Conservation (phyloP, 371 early-diverging fungal species). For the Capillidium heterosporum region DNA sequence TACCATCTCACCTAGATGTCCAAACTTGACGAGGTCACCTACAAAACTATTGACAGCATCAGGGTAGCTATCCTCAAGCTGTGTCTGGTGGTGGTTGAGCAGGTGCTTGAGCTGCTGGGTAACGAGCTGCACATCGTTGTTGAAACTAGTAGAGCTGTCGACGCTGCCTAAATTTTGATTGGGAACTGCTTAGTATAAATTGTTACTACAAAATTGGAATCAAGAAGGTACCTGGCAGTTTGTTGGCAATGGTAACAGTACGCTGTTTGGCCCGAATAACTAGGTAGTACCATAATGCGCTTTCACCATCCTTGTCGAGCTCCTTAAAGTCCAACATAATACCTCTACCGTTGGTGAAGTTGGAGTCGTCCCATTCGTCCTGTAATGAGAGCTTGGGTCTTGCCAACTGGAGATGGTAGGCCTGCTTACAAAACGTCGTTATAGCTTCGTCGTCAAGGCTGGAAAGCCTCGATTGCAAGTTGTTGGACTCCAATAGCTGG, state of each 20-base stretch:
- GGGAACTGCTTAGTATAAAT: no score
- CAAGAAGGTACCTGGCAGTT: neutral
- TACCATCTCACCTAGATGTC: slow-evolving; percentile 62
- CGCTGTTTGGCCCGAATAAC: neutral
- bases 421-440: slow-evolving; percentile 71
- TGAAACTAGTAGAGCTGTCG: no score
- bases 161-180: no score
- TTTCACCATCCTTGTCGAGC: neutral
- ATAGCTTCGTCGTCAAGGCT: slow-evolving; percentile 19
- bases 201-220: neutral
- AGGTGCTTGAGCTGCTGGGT: no score
- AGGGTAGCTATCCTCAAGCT: no score
- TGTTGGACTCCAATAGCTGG: neutral
- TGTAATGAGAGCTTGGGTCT: neutral
- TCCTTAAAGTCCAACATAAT: neutral
- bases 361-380: neutral
- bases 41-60: neutral
- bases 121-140: no score
- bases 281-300: neutral
- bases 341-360: neutral
- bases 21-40: neutral
- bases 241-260: neutral
- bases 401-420: slow-evolving; percentile 24
- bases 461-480: slow-evolving; percentile 15
- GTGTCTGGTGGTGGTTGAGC: no score